These are phyloP conservation scores for Takakia lepidozioides DNA, from an alignment of 225 moss, liverwort and hornwort species.

Conservation along the genomic window DNA sequence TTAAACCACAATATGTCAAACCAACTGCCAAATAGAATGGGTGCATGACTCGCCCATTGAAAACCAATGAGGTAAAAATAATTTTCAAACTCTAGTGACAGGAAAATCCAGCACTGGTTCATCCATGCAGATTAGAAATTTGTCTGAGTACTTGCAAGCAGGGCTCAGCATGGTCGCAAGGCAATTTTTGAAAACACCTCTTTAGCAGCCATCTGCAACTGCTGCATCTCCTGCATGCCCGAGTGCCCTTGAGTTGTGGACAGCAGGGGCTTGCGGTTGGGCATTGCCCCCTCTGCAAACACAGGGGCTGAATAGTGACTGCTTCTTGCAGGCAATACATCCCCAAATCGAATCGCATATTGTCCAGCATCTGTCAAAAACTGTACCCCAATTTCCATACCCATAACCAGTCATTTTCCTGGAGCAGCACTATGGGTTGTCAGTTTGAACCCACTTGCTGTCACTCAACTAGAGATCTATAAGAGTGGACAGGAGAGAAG, in stretches of 20 bases:
- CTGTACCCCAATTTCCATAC: conserved; percentile 23
- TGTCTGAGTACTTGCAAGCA: no score
- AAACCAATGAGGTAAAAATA: no score
- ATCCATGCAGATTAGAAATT: no score
- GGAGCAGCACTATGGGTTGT: no score
- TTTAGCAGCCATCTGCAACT: conserved; percentile 31
- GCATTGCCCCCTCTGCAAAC: conserved; percentile 13
- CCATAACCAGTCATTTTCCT: background rate
- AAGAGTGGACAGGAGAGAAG: no score
- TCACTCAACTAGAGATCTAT: no score
- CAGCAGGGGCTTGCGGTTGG: conserved; percentile 38
- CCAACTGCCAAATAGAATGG: no score
- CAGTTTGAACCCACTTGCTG: no score
- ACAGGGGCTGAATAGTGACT: conserved; percentile 6
- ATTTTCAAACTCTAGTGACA: background rate
- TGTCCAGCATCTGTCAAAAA: conserved; percentile 95
- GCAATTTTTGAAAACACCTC: conserved; percentile 29
- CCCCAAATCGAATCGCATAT: conserved; percentile 85
- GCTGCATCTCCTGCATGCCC: conserved; percentile 30
- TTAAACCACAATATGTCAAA: background rate
- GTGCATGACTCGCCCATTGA: no score
- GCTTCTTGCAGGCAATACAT: conserved; percentile 34
- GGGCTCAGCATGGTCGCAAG: no score
- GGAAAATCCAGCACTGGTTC: background rate
- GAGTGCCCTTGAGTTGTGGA: conserved; percentile 25